Percentiles rank a stretch among this genome's conserved stretches.
phyloP scores from a whole-genome alignment of 2,329 filamentous ascomycete species.

The Pestalotiopsis sp. region DNA sequence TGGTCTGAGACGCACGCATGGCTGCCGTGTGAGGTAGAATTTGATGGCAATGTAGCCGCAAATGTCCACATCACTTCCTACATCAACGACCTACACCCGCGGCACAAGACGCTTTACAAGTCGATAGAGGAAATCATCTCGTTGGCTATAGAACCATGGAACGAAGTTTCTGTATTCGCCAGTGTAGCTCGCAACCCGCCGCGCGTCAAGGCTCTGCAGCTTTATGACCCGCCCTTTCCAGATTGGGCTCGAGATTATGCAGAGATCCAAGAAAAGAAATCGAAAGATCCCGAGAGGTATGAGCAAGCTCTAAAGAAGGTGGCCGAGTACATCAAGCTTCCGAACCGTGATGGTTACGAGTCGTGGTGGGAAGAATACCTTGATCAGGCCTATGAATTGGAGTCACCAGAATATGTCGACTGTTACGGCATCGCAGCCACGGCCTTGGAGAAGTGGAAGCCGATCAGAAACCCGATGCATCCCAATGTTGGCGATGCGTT shows the following conservation, averaged over 20 bases:
- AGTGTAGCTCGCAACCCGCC: conserved; percentile 5
- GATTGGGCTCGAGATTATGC: background rate
- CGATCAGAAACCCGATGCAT: background rate
- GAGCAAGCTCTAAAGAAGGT: background rate
- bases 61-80: conserved; percentile 50
- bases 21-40: conserved; percentile 52
- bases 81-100: conserved; percentile 65
- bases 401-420: background rate
- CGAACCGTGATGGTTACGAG: background rate
- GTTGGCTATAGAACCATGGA: conserved; percentile 46
- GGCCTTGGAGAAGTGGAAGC: background rate
- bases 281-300: conserved; percentile 10
- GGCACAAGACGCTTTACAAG: conserved; percentile 65
- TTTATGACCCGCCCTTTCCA: background rate
- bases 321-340: background rate
- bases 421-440: background rate
- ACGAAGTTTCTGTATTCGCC: conserved; percentile 23
- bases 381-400: background rate
- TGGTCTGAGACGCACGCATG: conserved; percentile 36
- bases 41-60: conserved; percentile 31
- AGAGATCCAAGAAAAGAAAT: background rate
- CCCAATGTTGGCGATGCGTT: background rate
- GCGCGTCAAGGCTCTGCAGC: background rate
- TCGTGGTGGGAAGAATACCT: background rate
- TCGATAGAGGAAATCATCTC: conserved; percentile 44